A percentile compares a stretch with the other conserved stretches of the same genome.
Evolutionary conservation across 176 grass and related monocot genomes (phyloP).

Genomic region (Alopecurus myosuroides): DNA sequence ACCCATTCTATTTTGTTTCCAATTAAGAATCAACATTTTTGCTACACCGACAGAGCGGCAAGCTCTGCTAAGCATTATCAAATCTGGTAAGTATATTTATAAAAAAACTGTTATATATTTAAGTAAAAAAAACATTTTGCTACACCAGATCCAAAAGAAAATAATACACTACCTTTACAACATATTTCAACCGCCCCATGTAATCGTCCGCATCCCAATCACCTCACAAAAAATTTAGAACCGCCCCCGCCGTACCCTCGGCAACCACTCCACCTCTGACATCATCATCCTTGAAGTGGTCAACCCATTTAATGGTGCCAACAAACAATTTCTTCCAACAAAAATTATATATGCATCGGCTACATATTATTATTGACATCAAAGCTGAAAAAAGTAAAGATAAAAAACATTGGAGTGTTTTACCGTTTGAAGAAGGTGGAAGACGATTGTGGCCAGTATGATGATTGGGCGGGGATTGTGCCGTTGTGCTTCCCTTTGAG

Average conservation of each 20-base stretch:
- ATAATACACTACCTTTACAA: too few species aligned
- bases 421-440: neutral
- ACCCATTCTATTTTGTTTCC: neutral
- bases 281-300: neutral
- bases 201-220: neutral
- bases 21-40: neutral
- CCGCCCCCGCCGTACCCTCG: neutral
- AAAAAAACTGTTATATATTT: too few species aligned
- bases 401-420: neutral
- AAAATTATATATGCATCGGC: neutral
- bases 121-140: too few species aligned
- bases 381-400: neutral
- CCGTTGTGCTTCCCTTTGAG: too few species aligned
- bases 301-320: neutral
- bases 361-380: neutral
- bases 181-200: neutral
- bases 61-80: too few species aligned
- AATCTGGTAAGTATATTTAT: too few species aligned
- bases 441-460: neutral
- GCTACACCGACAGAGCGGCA: too few species aligned
- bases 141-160: too few species aligned
- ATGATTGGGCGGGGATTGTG: too few species aligned
- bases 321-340: neutral
- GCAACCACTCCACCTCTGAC: neutral
- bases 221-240: neutral